Base-by-base conservation (phyloP, 352 stramenopile species). In the Phytophthora pluvialis region DNA sequence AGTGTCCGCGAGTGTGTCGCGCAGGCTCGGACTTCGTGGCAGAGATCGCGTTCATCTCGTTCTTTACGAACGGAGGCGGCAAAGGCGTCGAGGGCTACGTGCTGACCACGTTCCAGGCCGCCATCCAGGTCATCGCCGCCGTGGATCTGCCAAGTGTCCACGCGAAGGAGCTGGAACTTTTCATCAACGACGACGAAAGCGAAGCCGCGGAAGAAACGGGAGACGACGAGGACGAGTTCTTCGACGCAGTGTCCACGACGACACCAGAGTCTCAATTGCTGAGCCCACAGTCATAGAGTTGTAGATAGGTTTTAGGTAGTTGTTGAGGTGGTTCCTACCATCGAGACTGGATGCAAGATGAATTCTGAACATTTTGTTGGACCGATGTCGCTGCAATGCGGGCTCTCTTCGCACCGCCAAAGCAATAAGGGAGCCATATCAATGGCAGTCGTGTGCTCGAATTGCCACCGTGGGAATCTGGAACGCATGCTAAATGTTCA, bases 31-130 rank as follows among this genome's bases (percentile, higher is more conserved):
- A 78, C 21, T 91, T 91, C n/a, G 82, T 90, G 26, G 80, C 82
- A 1, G 75, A 91, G 46, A 80, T 91, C 36, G 84, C 81, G n/a
- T 90, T 86, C 49, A 84, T 89, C 54, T 86, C 82, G 13, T 91
- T 88, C 42, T 88, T 93, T 49, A 93, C 83, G 26, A 79, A 88
- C 31, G 84, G 82, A 29, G 84, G 84, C 25, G 84, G 84, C 26
- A 86, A 90, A 64, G 84, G 84, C 29, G 83, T 90, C 18, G 84
- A 93, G 67, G 82, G 82, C 1, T 93, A 93, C 49, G 84, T 90
- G 38, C 45, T 93, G 39, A 93, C 82, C 11, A 91, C 80, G 21
- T 89, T 93, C 51, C 79, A 93, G 52, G 84, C 80, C 12, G 78
- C 79, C 15, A 72, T 93, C 16, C 84, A 90, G 32, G 83, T 90